Evolutionary conservation across 352 stramenopile genomes (phyloP).

Genomic region (Lagenidium sp.): DNA sequence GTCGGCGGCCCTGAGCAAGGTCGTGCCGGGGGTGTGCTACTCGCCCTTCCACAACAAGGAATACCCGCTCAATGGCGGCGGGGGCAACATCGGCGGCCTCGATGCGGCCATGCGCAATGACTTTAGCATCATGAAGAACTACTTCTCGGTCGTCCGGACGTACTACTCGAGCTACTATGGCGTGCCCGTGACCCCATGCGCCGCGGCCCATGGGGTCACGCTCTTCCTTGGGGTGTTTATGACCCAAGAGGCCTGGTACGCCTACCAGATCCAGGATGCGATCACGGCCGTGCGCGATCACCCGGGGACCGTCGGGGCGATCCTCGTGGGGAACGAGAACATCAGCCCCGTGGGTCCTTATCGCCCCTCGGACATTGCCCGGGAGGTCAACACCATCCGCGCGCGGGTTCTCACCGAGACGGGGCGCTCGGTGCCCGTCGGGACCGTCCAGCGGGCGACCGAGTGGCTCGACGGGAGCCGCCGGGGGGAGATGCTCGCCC

Average conservation of each 20-base stretch:
- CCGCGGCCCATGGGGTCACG: conserved; percentile 32
- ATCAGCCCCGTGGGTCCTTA: conserved; percentile 34
- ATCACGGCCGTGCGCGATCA: conserved; percentile 36
- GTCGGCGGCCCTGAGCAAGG: conserved; percentile 4
- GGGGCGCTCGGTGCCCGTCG: conserved; percentile 33
- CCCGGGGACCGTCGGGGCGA: conserved; percentile 38
- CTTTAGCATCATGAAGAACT: conserved; percentile 62
- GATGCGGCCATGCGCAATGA: conserved; percentile 46
- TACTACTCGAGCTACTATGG: conserved; percentile 75
- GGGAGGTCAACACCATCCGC: conserved; percentile 22
- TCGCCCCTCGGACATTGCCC: conserved; percentile 23
- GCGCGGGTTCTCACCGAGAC: conserved; percentile 17
- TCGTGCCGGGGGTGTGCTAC: conserved; percentile 52
- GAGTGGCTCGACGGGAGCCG: conserved; percentile 38
- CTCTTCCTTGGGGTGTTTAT: conserved; percentile 76
- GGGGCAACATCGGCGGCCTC: conserved; percentile 21
- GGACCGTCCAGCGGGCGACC: conserved; percentile 56
- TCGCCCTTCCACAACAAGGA: conserved; percentile 64
- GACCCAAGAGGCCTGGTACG: conserved; percentile 58
- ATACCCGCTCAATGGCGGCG: conserved; percentile 52
- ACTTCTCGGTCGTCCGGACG: conserved; percentile 47
- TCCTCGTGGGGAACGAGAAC: conserved; percentile 77
- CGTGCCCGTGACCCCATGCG: conserved; percentile 25
- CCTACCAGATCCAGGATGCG: conserved; percentile 31
- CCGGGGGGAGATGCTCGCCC: conserved; percentile 24